Conservation (phyloP, 2,329 filamentous ascomycete genomes). For the Hypoxylon sp. region DNA sequence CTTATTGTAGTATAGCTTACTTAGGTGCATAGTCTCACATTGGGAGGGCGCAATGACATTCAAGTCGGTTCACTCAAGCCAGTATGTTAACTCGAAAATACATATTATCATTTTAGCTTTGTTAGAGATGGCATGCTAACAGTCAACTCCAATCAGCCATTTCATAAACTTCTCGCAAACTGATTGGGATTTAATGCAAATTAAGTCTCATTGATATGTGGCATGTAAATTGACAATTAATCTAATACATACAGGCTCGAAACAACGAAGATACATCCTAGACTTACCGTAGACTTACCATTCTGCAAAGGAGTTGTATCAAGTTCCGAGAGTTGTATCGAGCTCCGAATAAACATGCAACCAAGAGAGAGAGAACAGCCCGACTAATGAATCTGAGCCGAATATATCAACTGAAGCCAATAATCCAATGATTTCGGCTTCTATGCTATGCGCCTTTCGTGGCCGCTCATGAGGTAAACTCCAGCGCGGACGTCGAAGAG, state of each 20-base stretch:
- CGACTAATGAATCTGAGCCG: not conserved
- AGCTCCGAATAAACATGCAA: no score
- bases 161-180: not conserved
- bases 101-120: not conserved
- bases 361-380: not conserved
- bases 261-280: no score
- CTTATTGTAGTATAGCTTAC: conserved; percentile 26
- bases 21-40: conserved; percentile 18
- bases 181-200: not conserved
- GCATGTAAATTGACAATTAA: not conserved
- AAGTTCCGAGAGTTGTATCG: no score
- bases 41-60: conserved; percentile 15
- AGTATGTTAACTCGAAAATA: not conserved
- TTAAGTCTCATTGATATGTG: not conserved
- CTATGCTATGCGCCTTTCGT: conserved; percentile 59
- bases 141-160: not conserved
- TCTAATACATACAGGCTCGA: no score
- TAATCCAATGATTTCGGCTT: not conserved
- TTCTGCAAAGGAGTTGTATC: no score
- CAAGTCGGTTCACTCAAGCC: conserved; percentile 52
- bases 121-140: no score
- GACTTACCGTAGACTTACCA: not conserved
- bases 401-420: not conserved
- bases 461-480: conserved; percentile 69
- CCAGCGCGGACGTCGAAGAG: conserved; percentile 69